These are phyloP conservation scores for Oidium heveae DNA, from an alignment of 2,329 filamentous ascomycete species.

Conservation along the genomic window DNA sequence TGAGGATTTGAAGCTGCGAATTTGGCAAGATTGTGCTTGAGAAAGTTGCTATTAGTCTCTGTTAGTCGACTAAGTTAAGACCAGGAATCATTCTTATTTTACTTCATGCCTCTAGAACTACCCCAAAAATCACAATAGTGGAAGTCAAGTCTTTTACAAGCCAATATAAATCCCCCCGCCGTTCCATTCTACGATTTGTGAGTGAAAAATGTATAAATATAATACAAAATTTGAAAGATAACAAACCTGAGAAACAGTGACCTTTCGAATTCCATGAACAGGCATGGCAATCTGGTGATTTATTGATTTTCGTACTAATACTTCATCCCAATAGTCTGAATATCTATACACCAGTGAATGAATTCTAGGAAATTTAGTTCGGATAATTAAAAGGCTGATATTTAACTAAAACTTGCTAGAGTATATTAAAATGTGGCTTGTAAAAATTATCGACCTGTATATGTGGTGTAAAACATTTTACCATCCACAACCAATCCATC, in stretches of 20 bases:
- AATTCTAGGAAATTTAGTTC: too few species aligned
- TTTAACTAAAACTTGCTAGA: too few species aligned
- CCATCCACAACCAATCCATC: too few species aligned
- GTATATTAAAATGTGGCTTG: too few species aligned
- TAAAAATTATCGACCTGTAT: too few species aligned
- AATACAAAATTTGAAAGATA: neutral
- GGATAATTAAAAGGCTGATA: too few species aligned
- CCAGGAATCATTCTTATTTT: conserved; percentile 13
- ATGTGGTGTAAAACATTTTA: too few species aligned
- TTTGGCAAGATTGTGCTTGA: conserved; percentile 46
- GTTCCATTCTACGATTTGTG: conserved; percentile 44
- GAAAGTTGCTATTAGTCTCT: conserved; percentile 37
- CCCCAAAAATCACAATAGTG: conserved; percentile 95
- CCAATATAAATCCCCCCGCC: conserved; percentile 82
- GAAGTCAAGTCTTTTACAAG: conserved; percentile 88
- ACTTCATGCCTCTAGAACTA: conserved; percentile 90
- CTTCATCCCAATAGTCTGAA: too few species aligned
- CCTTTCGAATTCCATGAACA: conserved; percentile 25
- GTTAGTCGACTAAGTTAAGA: neutral
- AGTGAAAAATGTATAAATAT: neutral
- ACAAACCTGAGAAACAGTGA: conserved; percentile 28
- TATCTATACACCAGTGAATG: too few species aligned
- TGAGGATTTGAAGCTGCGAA: conserved; percentile 67
- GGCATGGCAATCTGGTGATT: conserved; percentile 17
- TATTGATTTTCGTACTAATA: too few species aligned